phyloP scores from a whole-genome alignment of 2,329 filamentous ascomycete species.

The Aspergillus unguis region DNA sequence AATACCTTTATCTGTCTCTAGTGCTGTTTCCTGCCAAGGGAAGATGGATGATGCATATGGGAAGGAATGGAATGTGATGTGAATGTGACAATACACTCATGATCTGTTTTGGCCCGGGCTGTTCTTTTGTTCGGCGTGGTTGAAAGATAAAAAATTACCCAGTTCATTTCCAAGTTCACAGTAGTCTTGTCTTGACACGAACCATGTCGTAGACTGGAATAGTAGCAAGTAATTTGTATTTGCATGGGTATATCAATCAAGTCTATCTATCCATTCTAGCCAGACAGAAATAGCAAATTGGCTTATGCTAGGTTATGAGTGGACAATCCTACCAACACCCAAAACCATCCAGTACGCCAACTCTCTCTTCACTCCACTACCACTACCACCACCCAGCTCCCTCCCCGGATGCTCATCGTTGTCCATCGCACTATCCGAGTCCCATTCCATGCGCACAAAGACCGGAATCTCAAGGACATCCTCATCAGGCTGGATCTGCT shows the following conservation, averaged over 20 bases:
- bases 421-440: slow-evolving; percentile 55
- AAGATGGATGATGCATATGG: neutral
- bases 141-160: slow-evolving; percentile 19
- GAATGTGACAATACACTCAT: slow-evolving; percentile 22
- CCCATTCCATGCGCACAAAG: slow-evolving; percentile 90
- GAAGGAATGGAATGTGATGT: slow-evolving; percentile 21
- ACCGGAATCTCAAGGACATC: slow-evolving; percentile 84
- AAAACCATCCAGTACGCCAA: slow-evolving; percentile 95
- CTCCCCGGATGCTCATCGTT: slow-evolving; percentile 29
- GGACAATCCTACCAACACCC: slow-evolving; percentile 74
- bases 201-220: too few species aligned
- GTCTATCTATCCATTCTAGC: neutral
- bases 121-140: slow-evolving; percentile 21
- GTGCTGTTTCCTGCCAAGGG: neutral
- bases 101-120: slow-evolving; percentile 22
- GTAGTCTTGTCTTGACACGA: neutral
- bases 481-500: slow-evolving; percentile 49
- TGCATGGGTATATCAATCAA: neutral
- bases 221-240: neutral
- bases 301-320: too few species aligned
- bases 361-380: slow-evolving; percentile 72
- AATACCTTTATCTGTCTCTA: neutral
- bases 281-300: too few species aligned
- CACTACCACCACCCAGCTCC: neutral
- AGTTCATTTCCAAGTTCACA: slow-evolving; percentile 9